Evolutionary conservation across 2,329 filamentous ascomycete genomes (phyloP).

Genomic region (Monascus ruber): DNA sequence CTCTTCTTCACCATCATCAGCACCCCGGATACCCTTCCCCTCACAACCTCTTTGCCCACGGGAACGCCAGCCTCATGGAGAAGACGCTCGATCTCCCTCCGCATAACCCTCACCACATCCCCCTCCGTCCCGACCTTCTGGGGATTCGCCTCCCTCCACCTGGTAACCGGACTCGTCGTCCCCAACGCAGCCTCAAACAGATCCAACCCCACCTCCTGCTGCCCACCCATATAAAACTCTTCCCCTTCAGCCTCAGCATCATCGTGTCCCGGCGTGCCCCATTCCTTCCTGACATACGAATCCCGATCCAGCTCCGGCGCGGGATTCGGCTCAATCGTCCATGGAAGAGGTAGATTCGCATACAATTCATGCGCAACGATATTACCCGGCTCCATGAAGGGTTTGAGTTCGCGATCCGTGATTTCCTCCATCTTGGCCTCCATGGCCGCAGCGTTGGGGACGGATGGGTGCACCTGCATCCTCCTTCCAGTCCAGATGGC

Average conservation of each 20-base stretch:
- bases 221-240: conserved; percentile 15
- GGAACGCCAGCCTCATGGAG: conserved; percentile 14
- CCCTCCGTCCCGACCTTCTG: conserved; percentile 23
- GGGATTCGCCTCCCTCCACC: conserved; percentile 31
- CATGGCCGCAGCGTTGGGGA: conserved; percentile 32
- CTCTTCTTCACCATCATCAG: conserved; percentile 10
- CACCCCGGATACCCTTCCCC: conserved; percentile 7
- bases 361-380: conserved; percentile 30
- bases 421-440: conserved; percentile 30
- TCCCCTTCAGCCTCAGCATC: conserved; percentile 14
- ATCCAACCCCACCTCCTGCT: conserved; percentile 10
- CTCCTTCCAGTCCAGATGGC: conserved; percentile 38
- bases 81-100: conserved; percentile 12
- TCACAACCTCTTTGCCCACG: conserved; percentile 13
- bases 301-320: conserved; percentile 29
- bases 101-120: conserved; percentile 20
- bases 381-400: conserved; percentile 35
- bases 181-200: conserved; percentile 13
- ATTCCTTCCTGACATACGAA: conserved; percentile 33
- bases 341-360: conserved; percentile 37
- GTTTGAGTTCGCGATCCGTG: conserved; percentile 23
- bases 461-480: conserved; percentile 13
- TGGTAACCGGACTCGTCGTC: conserved; percentile 29
- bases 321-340: conserved; percentile 26
- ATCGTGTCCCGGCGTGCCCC: conserved; percentile 18